phyloP scores from a whole-genome alignment of 83 land plant species.

The Diphasiastrum complanatum region DNA sequence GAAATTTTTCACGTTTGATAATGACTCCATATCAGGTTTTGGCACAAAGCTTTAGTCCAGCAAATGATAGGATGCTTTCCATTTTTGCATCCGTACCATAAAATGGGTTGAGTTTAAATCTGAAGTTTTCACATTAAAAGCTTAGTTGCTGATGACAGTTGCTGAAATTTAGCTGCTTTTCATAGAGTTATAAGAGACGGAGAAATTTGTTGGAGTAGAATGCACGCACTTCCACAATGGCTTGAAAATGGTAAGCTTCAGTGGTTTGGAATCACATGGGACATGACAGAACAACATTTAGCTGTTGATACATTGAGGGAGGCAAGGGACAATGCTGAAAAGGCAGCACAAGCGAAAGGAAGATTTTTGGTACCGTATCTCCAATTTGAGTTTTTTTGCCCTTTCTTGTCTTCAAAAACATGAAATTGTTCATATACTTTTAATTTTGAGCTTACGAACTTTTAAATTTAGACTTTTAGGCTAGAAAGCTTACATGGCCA shows the following conservation, averaged over 20 bases:
- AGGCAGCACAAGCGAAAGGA: slow-evolving; percentile 11
- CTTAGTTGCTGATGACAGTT: background rate
- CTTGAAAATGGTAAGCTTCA: background rate
- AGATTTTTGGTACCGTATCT: slow-evolving; percentile 15
- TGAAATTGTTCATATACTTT: too few species aligned
- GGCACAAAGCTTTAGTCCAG: background rate
- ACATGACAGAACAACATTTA: slow-evolving; percentile 1
- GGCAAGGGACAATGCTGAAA: slow-evolving; percentile 12
- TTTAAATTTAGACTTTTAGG: too few species aligned
- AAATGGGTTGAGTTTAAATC: background rate
- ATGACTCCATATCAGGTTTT: background rate
- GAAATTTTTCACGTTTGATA: background rate
- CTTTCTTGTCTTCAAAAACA: too few species aligned
- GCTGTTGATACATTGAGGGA: slow-evolving; percentile 9
- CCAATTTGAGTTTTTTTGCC: too few species aligned
- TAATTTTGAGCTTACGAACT: too few species aligned
- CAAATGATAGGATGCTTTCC: too few species aligned
- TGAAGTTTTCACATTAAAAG: background rate
- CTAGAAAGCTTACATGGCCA: too few species aligned
- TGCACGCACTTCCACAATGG: background rate
- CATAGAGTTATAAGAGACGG: background rate
- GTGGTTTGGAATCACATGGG: slow-evolving; percentile 7
- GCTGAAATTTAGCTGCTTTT: background rate
- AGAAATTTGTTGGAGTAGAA: slow-evolving; percentile 3
- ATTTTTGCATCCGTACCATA: background rate